Conservation (phyloP, 805 yeast species). For the Saccharomycopsis sp. region DNA sequence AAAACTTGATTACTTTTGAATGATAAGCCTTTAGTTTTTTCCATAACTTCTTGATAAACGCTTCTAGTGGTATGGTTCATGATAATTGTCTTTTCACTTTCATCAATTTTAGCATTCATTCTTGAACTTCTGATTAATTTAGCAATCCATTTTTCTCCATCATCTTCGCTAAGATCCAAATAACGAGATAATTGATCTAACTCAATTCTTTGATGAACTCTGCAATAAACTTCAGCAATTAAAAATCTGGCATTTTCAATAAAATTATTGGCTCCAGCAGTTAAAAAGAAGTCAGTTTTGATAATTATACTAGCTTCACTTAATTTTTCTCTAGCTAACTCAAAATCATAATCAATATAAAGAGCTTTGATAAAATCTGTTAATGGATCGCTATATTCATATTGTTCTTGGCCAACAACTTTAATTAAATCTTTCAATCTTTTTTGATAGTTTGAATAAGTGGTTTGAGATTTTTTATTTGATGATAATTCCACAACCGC, state of each 20-base stretch:
- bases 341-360: constrained; percentile 50
- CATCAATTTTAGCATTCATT: constrained; percentile 45
- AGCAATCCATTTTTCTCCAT: constrained; percentile 43
- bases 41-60: constrained; percentile 58
- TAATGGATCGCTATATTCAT: constrained; percentile 58
- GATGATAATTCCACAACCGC: constrained; percentile 38
- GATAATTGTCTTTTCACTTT: constrained; percentile 39
- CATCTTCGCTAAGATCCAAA: constrained; percentile 34
- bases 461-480: constrained; percentile 23
- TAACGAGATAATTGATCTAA: constrained; percentile 34
- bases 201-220: constrained; percentile 41
- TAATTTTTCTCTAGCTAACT: constrained; percentile 38
- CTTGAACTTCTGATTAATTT: constrained; percentile 38
- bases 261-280: constrained; percentile 30
- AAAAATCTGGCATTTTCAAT: constrained; percentile 38
- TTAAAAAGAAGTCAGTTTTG: constrained; percentile 48
- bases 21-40: constrained; percentile 54
- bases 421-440: constrained; percentile 47
- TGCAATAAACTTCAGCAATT: constrained; percentile 42
- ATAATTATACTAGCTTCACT: constrained; percentile 36
- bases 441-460: constrained; percentile 32
- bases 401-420: constrained; percentile 48
- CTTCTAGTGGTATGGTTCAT: constrained; percentile 44
- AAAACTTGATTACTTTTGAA: constrained; percentile 50
- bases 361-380: constrained; percentile 45